These are phyloP conservation scores for Camelina sativa DNA, from an alignment of 345 rosid species.

Conservation along the genomic window DNA sequence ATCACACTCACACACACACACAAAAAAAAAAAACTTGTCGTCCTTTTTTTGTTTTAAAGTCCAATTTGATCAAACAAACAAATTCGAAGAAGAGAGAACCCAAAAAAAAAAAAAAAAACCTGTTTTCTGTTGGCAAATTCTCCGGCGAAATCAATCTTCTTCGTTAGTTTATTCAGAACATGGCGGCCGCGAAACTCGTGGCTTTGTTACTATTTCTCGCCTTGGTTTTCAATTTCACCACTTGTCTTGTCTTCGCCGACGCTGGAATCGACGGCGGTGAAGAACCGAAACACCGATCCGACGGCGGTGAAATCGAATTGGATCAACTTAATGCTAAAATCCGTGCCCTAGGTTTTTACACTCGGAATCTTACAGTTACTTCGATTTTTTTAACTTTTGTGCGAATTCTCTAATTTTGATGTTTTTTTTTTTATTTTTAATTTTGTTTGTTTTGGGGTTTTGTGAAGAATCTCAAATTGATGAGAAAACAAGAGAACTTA, in stretches of 20 bases:
- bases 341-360: conserved; percentile 59
- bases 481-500: conserved; percentile 59
- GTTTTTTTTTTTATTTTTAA: background rate
- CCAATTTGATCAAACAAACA: conserved; percentile 20
- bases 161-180: conserved; percentile 28
- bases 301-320: conserved; percentile 50
- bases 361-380: conserved; percentile 6
- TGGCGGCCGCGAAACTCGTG: conserved; percentile 65
- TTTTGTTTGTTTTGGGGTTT: conserved; percentile 3
- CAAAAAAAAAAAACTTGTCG: background rate
- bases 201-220: conserved; percentile 43
- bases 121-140: conserved; percentile 6
- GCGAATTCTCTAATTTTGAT: background rate
- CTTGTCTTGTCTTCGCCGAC: conserved; percentile 48
- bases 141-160: conserved; percentile 5
- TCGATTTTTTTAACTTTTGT: background rate
- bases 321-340: conserved; percentile 68
- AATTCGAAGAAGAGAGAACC: background rate
- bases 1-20: background rate
- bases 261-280: conserved; percentile 38
- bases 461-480: conserved; percentile 64
- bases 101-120: background rate
- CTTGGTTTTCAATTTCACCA: conserved; percentile 44
- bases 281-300: conserved; percentile 37
- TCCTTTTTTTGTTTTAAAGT: background rate